These are phyloP conservation scores for Arctium lappa DNA, from an alignment of 129 eudicot species.

Conservation along the genomic window DNA sequence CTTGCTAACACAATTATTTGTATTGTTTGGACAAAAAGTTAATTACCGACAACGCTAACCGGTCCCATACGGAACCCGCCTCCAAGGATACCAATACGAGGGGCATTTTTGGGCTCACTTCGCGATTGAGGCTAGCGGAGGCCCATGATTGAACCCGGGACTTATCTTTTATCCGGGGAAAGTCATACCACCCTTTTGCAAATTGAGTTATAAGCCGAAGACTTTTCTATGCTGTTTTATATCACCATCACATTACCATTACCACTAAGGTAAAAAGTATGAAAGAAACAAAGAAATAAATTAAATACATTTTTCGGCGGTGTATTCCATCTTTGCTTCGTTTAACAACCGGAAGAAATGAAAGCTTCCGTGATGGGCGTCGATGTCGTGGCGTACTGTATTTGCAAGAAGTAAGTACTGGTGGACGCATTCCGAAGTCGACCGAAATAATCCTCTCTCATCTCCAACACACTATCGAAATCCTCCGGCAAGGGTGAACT, in stretches of 20 bases:
- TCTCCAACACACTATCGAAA: conserved; percentile 28
- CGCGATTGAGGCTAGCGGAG: no score
- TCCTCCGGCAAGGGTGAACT: conserved; percentile 20
- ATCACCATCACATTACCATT: not conserved
- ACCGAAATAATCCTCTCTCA: conserved; percentile 27
- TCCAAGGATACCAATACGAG: no score
- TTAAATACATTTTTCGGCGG: not conserved
- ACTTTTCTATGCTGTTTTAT: not conserved
- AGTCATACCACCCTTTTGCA: no score
- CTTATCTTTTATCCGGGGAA: no score
- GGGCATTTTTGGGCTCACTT: no score
- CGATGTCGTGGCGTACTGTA: conserved; percentile 25
- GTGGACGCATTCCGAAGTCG: conserved; percentile 14
- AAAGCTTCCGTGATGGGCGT: conserved; percentile 23
- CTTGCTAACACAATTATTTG: no score
- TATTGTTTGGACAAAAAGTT: no score
- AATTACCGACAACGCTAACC: no score
- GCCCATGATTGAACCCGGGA: no score
- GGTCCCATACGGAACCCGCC: no score
- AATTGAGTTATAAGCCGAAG: no score
- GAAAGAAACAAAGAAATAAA: conserved; percentile 11
- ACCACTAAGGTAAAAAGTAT: not conserved
- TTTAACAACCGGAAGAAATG: conserved; percentile 22
- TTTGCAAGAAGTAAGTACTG: conserved; percentile 27
- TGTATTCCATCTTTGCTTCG: not conserved